phyloP scores from a whole-genome alignment of 768 basidiomycete genomes.

The Rhizopogon rudus region DNA sequence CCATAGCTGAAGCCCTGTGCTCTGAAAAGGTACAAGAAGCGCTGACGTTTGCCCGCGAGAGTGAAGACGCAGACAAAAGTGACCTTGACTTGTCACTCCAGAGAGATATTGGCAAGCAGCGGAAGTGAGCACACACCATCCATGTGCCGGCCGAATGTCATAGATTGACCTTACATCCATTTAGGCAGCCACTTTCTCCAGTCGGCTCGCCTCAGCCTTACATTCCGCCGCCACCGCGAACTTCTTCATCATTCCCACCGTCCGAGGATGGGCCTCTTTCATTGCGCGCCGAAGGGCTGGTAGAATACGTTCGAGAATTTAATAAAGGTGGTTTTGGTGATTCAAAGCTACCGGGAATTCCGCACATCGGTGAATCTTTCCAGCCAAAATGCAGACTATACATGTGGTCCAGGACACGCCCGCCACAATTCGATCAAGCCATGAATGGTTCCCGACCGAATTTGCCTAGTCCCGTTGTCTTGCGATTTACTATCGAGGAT shows the following conservation, averaged over 20 bases:
- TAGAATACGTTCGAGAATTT: slow-evolving; percentile 53
- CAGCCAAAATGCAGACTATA: slow-evolving; percentile 37
- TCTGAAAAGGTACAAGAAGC: slow-evolving; percentile 57
- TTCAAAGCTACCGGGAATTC: background rate
- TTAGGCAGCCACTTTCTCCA: slow-evolving; percentile 48
- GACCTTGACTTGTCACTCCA: slow-evolving; percentile 42
- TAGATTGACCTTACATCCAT: background rate
- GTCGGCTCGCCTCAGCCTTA: slow-evolving; percentile 58
- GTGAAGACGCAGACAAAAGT: slow-evolving; percentile 46
- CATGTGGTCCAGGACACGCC: slow-evolving; percentile 44
- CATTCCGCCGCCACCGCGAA: slow-evolving; percentile 33
- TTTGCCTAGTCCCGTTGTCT: slow-evolving; percentile 27
- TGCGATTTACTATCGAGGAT: slow-evolving; percentile 61
- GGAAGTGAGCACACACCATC: slow-evolving; percentile 40
- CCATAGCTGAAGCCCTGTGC: slow-evolving; percentile 41
- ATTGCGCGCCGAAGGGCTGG: slow-evolving; percentile 41
- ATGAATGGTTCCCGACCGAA: background rate
- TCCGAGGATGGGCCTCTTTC: slow-evolving; percentile 30
- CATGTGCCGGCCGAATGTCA: background rate
- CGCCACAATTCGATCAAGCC: slow-evolving; percentile 9
- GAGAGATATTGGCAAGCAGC: slow-evolving; percentile 50
- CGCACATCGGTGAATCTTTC: background rate
- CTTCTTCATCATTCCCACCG: slow-evolving; percentile 38
- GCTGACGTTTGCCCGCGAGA: slow-evolving; percentile 47
- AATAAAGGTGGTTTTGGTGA: slow-evolving; percentile 33